Base-by-base conservation (phyloP, 192 early-diverging fungal genomes). In the Coemansia sp. region DNA sequence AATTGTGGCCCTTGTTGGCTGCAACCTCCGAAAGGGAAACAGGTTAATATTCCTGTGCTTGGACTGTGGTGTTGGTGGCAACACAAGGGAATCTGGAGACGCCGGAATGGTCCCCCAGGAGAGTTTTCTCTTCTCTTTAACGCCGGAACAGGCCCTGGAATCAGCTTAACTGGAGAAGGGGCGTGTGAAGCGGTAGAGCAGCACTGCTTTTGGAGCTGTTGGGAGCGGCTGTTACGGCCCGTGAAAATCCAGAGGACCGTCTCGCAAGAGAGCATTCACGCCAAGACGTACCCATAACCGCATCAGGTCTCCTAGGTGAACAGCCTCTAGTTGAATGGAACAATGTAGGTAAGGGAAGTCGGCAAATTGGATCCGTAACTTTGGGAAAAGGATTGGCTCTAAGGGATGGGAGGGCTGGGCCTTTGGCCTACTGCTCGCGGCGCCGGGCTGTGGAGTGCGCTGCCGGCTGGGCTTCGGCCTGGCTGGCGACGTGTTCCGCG, bases 311-410 rank as follows among this genome's bases (percentile, higher is more conserved):
- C 85, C 86, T 86, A 88, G 85, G 86, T 87, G 79, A 88, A 85
- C 84, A 88, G 85, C 87, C 87, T 90, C 88, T 89, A 87, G 86
- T 89, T 87, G 83, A 88, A 60, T 90, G 86, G 87, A 90, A 86
- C 75, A 90, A 90, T 86, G 86, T 88, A 89, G 86, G 82, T 90
- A 90, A 87, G 86, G 83, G 85, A 90, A 89, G 86, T 90, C 86
- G 86, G 87, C 87, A 90, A 89, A 90, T 82, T 87, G 85, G 85
- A 90, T 90, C 85, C 83, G 85, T 90, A 90, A 89, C 88, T 88
- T 89, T 78, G 86, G 85, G 84, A 90, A 71, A 90, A 86, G 87
- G 85, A 90, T 89, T 90, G 87, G 86, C 88, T 90, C 85, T 88
- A 88, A 89, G 87, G 84, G 83, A 85, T 88, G 70, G 70, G 68